Conservation (phyloP, 192 early-diverging fungal species). For the Backusella mclennaniae region DNA sequence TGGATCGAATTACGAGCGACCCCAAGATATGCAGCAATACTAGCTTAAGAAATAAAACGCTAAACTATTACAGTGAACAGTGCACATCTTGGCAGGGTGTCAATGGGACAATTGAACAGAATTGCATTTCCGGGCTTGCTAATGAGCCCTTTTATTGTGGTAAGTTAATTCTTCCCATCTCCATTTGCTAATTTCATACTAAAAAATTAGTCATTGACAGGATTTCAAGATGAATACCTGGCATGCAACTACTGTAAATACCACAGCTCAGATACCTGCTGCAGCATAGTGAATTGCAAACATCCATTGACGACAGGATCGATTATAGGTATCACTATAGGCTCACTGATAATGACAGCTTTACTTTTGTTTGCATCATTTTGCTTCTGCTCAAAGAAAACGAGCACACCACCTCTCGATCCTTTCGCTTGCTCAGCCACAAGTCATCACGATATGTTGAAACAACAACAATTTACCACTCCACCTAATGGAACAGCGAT, state of each 20-base stretch:
- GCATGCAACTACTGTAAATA: constrained; percentile 16
- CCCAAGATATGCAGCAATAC: not conserved
- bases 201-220: not conserved
- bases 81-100: constrained; percentile 15
- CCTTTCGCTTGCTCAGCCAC: not conserved
- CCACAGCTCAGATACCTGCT: constrained; percentile 14
- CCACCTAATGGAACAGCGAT: not conserved
- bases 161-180: not conserved
- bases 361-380: not conserved
- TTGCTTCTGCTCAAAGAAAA: not conserved
- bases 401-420: not conserved
- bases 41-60: not conserved
- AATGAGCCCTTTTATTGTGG: constrained; percentile 33
- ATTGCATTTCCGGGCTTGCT: constrained; percentile 23
- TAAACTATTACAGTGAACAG: not conserved
- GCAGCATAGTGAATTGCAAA: not conserved
- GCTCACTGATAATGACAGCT: not conserved
- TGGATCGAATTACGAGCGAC: not conserved
- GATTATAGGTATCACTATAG: constrained; percentile 23
- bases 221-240: not conserved
- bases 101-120: constrained; percentile 13
- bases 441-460: not conserved
- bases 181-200: not conserved
- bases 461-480: not conserved
- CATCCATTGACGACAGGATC: not conserved